phyloP scores from a whole-genome alignment of 345 rosid species.

The Boechera retrofracta region DNA sequence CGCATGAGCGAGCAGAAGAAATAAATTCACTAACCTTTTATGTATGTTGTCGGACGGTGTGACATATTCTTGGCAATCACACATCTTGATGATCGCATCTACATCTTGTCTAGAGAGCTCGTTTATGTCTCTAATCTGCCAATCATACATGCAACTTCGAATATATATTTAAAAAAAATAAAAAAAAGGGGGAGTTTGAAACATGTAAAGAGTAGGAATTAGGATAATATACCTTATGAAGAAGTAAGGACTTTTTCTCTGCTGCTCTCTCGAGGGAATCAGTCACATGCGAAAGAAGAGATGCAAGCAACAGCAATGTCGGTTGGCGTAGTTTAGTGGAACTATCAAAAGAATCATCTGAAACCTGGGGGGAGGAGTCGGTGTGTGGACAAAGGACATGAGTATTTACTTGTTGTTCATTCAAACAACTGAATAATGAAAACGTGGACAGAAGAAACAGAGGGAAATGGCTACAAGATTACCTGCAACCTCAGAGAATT shows the following conservation, averaged over 20 bases:
- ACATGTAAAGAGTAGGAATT: neutral
- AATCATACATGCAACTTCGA: conserved; percentile 16
- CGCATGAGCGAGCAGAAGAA: conserved; percentile 9
- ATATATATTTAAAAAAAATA: neutral
- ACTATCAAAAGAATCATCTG: conserved; percentile 53
- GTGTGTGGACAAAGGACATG: conserved; percentile 22
- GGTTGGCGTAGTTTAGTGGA: conserved; percentile 70
- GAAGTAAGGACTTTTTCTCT: conserved; percentile 81
- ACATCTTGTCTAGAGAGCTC: conserved; percentile 97
- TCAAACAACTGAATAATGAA: conserved; percentile 1
- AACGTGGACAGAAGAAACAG: neutral
- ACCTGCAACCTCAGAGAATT: conserved; percentile 84
- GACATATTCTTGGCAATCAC: conserved; percentile 59
- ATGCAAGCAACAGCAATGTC: conserved; percentile 61
- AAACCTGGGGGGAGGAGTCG: conserved; percentile 55
- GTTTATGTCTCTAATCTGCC: conserved; percentile 86
- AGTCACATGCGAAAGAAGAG: conserved; percentile 71
- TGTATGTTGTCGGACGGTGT: conserved; percentile 80
- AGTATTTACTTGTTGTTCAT: conserved; percentile 6
- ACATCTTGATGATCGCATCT: conserved; percentile 81
- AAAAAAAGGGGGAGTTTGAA: neutral
- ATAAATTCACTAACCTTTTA: conserved; percentile 58
- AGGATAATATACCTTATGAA: conserved; percentile 65
- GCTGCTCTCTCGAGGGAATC: conserved; percentile 81
- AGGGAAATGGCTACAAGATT: conserved; percentile 9